Evolutionary conservation across 2,329 filamentous ascomycete species (phyloP), one percentile per base, ranked within the genome.

Genomic region (Trichoderma citrinoviride): DNA sequence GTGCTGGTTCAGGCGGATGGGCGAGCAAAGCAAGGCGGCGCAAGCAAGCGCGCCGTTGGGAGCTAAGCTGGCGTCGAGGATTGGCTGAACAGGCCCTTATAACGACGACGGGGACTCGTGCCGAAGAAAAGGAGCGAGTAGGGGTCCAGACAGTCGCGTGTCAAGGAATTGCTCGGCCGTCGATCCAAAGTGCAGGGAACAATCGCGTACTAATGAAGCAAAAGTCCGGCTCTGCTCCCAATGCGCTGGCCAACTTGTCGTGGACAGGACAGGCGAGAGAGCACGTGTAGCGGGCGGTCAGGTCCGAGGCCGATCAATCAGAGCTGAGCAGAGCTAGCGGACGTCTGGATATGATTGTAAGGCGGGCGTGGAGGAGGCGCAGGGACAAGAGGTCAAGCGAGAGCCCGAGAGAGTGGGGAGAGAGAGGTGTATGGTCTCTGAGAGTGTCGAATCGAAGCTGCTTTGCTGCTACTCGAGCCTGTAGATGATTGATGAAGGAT

Each of bases 221-320:
- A 14, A 37, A 37, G 25, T 21, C 41, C 49, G 49, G 58, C 58
- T 43, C 43, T 21, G 46, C 49, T 61, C 40, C 55, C 49, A 44
- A 37, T 58, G 57, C 44, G 44, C 46, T 61, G 57, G 57, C 57
- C 50, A 61, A 40, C 58, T 61, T 61, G 33, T 61, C 49, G 58
- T 53, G 21, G 25, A 37, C 33, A 12, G 10, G 10, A 23, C 23
- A 47, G 55, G 43, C 23, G 55, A 37, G n/a, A 52, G 40, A 54
- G 58, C 58, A 61, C 58, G 58, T 61, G 49, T 61, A 41, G 52
- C 61, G 44, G 53, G 61, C 61, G 61, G 61, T 64, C 61, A 57
- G 53, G 27, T 49, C 29, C 44, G 47, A 54, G 43, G 41, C 41
- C 29, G 25, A 49, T 57, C 52, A 40, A 64, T 64, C 52, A 57